Evolutionary conservation across 78 protist species (phyloP).

Genomic region (Anaeramoeba flamelloides): DNA sequence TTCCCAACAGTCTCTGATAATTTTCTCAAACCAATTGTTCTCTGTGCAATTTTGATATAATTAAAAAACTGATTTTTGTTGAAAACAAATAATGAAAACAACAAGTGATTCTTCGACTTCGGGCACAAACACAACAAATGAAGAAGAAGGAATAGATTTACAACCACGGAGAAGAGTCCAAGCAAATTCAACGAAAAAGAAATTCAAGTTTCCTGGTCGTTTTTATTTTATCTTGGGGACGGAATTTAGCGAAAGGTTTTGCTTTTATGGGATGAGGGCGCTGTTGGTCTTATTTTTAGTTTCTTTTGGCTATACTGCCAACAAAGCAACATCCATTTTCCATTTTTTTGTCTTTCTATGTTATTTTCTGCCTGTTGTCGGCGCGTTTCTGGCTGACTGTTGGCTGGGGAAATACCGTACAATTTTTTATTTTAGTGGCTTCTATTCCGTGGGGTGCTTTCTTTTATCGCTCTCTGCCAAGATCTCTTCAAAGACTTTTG

Average conservation of each 20-base stretch:
- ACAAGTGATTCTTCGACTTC: no score
- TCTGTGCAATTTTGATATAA: no score
- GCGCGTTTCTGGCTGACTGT: background rate
- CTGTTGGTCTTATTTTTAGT: background rate
- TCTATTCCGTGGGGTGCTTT: background rate
- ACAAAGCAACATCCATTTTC: background rate
- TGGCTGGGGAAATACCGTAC: background rate
- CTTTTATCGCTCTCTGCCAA: background rate
- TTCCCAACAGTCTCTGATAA: no score
- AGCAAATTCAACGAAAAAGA: background rate
- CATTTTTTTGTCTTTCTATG: background rate
- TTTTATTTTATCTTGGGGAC: background rate
- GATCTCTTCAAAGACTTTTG: background rate
- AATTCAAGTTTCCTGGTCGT: background rate
- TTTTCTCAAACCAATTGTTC: no score
- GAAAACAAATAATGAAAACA: no score
- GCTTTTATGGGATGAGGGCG: background rate
- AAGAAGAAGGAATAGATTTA: no score
- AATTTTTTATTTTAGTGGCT: background rate
- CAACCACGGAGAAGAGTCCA: background rate
- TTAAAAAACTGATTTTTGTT: no score
- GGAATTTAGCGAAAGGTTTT: background rate
- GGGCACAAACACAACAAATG: no score
- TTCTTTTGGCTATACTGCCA: background rate
- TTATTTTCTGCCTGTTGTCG: background rate